phyloP scores from a whole-genome alignment of 2,329 filamentous ascomycete genomes.

The Gnomoniopsis sp. region DNA sequence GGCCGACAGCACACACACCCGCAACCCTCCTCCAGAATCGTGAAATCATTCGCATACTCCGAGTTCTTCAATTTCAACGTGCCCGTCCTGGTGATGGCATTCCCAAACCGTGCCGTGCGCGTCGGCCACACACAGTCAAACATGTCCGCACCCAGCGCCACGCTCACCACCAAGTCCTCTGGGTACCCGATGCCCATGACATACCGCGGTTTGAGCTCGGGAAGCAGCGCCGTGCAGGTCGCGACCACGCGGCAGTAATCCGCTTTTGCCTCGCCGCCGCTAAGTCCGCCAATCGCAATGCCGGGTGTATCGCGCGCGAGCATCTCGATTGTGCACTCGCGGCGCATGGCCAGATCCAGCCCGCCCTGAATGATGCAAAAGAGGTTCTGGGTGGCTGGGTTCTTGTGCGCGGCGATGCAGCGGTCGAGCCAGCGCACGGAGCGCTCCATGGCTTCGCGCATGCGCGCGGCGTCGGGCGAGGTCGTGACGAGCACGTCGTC shows the following conservation, averaged over 20 bases:
- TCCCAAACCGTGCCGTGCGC: slow-evolving; percentile 91
- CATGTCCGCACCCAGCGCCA: slow-evolving; percentile 96
- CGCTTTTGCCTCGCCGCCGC: slow-evolving; percentile 89
- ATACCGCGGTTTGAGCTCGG: slow-evolving; percentile 91
- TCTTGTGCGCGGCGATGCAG: slow-evolving; percentile 85
- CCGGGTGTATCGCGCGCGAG: slow-evolving; percentile 86
- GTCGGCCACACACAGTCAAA: slow-evolving; percentile 99
- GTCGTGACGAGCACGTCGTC: slow-evolving; percentile 98
- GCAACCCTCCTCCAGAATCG: slow-evolving; percentile 79
- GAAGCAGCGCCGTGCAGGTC: slow-evolving; percentile 79
- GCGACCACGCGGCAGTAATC: slow-evolving; percentile 89
- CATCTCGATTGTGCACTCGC: slow-evolving; percentile 84
- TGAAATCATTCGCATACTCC: slow-evolving; percentile 74
- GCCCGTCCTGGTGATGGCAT: slow-evolving; percentile 79
- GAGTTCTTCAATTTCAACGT: slow-evolving; percentile 82
- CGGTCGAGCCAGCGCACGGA: slow-evolving; percentile 95
- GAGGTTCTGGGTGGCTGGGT: slow-evolving; percentile 80
- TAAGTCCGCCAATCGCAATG: slow-evolving; percentile 92
- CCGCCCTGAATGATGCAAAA: slow-evolving; percentile 99
- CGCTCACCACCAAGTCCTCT: slow-evolving; percentile 89
- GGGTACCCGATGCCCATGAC: slow-evolving; percentile 99
- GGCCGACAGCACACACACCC: slow-evolving; percentile 74
- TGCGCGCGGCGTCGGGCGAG: slow-evolving; percentile 80
- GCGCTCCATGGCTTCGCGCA: slow-evolving; percentile 91
- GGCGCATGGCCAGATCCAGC: slow-evolving; percentile 80